phyloP scores from a whole-genome alignment of 2,329 filamentous ascomycete genomes.

The Cercospora canescens region DNA sequence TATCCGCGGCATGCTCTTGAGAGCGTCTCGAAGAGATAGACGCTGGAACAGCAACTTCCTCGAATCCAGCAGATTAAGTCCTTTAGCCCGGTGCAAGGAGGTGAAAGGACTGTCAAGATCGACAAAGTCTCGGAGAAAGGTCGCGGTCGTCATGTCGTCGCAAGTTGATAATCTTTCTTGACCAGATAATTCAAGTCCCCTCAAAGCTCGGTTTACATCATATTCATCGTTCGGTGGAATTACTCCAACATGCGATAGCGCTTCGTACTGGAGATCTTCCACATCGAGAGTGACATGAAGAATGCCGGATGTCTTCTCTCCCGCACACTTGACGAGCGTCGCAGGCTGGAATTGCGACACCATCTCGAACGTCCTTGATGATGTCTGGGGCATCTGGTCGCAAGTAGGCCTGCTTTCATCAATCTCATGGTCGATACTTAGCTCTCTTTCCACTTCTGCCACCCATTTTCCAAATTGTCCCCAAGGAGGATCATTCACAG shows the following conservation, averaged over 20 bases:
- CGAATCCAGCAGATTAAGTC: neutral
- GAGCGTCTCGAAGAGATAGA: neutral
- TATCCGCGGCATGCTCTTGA: neutral
- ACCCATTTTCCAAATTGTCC: conserved; percentile 6
- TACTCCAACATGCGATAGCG: conserved; percentile 2
- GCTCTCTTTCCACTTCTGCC: neutral
- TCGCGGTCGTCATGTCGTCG: neutral
- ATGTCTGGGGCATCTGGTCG: neutral
- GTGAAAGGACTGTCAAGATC: neutral
- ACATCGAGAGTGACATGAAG: conserved; percentile 8
- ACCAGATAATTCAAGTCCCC: neutral
- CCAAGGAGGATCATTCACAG: conserved; percentile 8
- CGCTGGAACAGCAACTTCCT: neutral
- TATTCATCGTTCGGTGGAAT: neutral
- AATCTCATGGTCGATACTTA: neutral
- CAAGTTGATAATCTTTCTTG: neutral
- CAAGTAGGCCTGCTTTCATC: neutral
- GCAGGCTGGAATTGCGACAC: neutral
- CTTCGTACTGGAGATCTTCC: neutral
- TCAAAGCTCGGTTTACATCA: neutral
- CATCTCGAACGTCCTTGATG: neutral
- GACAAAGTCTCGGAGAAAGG: neutral
- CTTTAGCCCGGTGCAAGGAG: neutral
- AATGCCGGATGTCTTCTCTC: neutral
- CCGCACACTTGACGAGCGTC: neutral